Conservation (phyloP, 1,139 yeast genomes). For the Diutina rugosa region DNA sequence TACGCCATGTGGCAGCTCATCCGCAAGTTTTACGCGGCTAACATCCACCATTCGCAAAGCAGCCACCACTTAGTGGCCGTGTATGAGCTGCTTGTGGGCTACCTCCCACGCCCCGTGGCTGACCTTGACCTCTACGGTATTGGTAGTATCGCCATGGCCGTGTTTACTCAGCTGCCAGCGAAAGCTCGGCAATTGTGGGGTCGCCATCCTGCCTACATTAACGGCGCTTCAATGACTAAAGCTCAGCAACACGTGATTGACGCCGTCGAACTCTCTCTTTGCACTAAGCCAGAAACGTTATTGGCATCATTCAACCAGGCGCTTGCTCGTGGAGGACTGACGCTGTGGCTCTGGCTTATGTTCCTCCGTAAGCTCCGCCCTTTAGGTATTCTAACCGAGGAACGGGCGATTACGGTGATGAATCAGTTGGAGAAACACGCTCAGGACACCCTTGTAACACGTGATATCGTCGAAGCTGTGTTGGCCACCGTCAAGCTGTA, state of each 20-base stretch:
- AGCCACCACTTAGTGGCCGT: background rate
- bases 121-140: background rate
- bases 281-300: conserved; percentile 16
- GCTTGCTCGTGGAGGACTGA: conserved; percentile 11
- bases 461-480: conserved; percentile 16
- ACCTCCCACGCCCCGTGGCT: background rate
- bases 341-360: conserved; percentile 23
- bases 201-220: background rate
- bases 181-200: background rate
- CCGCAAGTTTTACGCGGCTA: background rate
- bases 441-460: conserved; percentile 15
- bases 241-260: background rate
- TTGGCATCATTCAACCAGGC: conserved; percentile 18
- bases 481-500: conserved; percentile 15
- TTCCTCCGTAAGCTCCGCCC: conserved; percentile 20
- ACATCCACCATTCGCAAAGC: background rate
- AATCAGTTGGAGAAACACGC: conserved; percentile 13
- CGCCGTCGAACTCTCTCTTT: background rate
- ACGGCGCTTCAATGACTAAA: background rate
- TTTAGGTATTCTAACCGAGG: conserved; percentile 20
- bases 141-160: background rate
- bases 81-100: background rate
- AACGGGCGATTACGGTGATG: conserved; percentile 16
- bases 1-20: background rate
- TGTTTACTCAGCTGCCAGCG: background rate